Base-by-base conservation (phyloP, 768 basidiomycete genomes). In the Termitomyces sp. region DNA sequence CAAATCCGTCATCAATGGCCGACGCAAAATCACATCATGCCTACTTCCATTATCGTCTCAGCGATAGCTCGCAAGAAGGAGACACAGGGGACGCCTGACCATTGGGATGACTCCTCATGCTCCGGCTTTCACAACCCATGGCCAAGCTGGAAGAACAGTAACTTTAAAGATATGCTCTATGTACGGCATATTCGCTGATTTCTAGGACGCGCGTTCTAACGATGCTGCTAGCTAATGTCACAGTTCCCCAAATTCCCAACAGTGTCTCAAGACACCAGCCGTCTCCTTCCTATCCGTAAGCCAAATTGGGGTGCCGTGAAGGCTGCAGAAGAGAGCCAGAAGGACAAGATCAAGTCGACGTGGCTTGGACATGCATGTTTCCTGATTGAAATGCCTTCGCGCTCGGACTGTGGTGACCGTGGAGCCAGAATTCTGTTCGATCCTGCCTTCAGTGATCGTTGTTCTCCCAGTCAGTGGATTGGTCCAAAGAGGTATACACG, bases 351-450 rank as follows among this genome's bases (percentile, higher is more conserved):
- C 35, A 81, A 77, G 58, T 68, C 78, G 6, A 83, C 81, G 0
- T 82, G 79, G 79, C 70, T 83, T 0, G 81, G 81, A 10, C 81
- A 83, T 65, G 81, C 81, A 0, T 81, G 75, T 50, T 80, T 81
- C 67, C 66, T 81, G 4, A 67, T 82, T 14, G 79, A 83, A 65
- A 67, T 82, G 45, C 81, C 80, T 1, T 66, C 71, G 1, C 63
- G 67, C 4, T 54, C 59, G 9, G 63, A 61, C 2, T 53, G 33
- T 6, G 67, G 61, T n/a, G 58, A 58, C 8, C 67, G 71, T 43
- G 81, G 81, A 10, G 68, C 74, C 3, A 70, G 81, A 6, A 71
- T 84, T 30, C 66, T 84, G 2, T 81, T 80, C 59, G 81, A 83
- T 55, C 80, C 79, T 21, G 75, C 78, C 0, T 82, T 81, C 64